Conservation (phyloP, 2,329 filamentous ascomycete species). For the Coccinonectria pachysandricola region DNA sequence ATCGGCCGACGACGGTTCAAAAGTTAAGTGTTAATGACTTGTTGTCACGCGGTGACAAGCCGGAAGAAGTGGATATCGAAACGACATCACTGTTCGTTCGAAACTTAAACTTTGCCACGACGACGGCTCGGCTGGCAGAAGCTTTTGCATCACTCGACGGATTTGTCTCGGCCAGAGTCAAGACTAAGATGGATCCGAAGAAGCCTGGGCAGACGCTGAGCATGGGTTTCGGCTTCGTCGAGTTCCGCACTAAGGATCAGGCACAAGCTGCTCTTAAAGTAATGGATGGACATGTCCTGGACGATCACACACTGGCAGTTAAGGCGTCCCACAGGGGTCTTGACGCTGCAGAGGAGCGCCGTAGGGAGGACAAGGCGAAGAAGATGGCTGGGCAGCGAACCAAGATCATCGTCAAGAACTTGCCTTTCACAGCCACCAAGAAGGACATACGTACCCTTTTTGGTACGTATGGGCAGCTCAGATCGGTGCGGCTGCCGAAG, state of each 20-base stretch:
- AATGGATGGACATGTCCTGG: conserved; percentile 86
- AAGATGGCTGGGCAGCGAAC: conserved; percentile 67
- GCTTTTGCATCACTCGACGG: conserved; percentile 74
- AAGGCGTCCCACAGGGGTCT: conserved; percentile 78
- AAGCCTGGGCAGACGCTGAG: conserved; percentile 77
- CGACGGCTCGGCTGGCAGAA: conserved; percentile 62
- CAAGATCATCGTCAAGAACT: conserved; percentile 96
- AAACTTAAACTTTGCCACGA: conserved; percentile 88
- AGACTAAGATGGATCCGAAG: conserved; percentile 90
- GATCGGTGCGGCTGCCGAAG: conserved; percentile 86
- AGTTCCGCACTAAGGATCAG: conserved; percentile 69
- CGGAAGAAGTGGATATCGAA: conserved; percentile 47
- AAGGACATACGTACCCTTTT: conserved; percentile 84
- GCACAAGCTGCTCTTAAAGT: conserved; percentile 69
- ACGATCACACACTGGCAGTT: conserved; percentile 75
- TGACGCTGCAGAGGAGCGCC: conserved; percentile 79
- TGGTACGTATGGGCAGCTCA: conserved; percentile 81
- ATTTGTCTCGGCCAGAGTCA: conserved; percentile 81
- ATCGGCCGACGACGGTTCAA: conserved; percentile 34
- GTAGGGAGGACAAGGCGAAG: conserved; percentile 73
- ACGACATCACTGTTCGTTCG: conserved; percentile 81
- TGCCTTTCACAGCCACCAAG: conserved; percentile 91
- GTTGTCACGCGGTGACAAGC: conserved; percentile 44
- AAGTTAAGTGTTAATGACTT: conserved; percentile 62
- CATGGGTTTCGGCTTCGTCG: conserved; percentile 95